phyloP scores from a whole-genome alignment of 441 rosid species.

The Erysimum pusillum region DNA sequence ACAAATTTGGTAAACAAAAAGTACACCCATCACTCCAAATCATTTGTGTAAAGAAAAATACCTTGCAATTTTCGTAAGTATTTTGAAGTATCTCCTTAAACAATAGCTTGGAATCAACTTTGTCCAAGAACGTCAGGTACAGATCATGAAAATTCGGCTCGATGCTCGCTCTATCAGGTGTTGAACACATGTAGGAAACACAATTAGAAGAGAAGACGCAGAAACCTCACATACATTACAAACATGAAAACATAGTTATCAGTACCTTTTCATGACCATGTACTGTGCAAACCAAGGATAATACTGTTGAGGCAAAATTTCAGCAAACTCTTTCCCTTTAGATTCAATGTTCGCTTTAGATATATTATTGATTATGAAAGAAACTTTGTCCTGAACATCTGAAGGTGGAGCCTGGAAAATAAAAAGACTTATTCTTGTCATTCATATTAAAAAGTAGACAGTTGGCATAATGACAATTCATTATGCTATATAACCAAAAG shows the following conservation, averaged over 20 bases:
- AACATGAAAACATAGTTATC: slow-evolving; percentile 20
- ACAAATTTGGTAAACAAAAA: slow-evolving; percentile 10
- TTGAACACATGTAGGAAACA: slow-evolving; percentile 22
- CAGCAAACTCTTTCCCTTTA: slow-evolving; percentile 89
- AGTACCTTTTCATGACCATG: slow-evolving; percentile 99
- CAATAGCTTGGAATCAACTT: slow-evolving; percentile 84
- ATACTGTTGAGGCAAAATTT: slow-evolving; percentile 82
- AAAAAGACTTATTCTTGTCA: slow-evolving; percentile 34
- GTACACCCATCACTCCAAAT: slow-evolving; percentile 2
- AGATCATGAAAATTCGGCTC: slow-evolving; percentile 98
- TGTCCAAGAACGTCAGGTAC: slow-evolving; percentile 96
- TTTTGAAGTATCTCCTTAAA: slow-evolving; percentile 91
- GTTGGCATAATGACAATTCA: slow-evolving; percentile 21
- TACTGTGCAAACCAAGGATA: slow-evolving; percentile 98
- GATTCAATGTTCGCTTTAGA: slow-evolving; percentile 84
- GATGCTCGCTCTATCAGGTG: slow-evolving; percentile 87
- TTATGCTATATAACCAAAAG: slow-evolving; percentile 30
- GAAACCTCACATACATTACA: slow-evolving; percentile 14
- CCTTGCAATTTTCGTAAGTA: slow-evolving; percentile 99
- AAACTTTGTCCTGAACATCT: slow-evolving; percentile 91
- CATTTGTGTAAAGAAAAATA: slow-evolving; percentile 37
- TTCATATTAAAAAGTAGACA: slow-evolving; percentile 12
- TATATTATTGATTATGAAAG: slow-evolving; percentile 90
- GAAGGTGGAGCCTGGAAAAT: slow-evolving; percentile 81
- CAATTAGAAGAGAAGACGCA: slow-evolving; percentile 21